Base-by-base conservation (phyloP, 345 rosid species). In the Anacardium occidentale region DNA sequence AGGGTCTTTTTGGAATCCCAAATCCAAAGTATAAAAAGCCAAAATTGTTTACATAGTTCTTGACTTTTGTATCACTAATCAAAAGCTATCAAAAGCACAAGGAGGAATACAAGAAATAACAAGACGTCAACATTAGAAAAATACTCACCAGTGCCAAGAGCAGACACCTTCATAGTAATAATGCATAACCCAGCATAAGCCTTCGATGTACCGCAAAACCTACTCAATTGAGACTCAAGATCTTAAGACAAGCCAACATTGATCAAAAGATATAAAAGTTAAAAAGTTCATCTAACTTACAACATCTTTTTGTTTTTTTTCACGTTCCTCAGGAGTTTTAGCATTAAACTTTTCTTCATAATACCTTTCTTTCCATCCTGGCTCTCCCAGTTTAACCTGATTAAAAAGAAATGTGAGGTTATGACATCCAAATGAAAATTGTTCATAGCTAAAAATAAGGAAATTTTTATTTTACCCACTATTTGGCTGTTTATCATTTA, bases 311-410 rank as follows among this genome's bases (percentile, higher is more conserved):
- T 96, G 85, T 77, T 84, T 85, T 51, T 48, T 74, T 79, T 92
- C 94, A 85, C 84, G 80, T 77, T 95, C 96, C 81, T 87, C 96
- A 0, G 77, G 84, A 72, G 88, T 82, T 63, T 82, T 79, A 22
- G 85, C 90, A 55, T 75, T 77, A 77, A 95, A 95, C 76, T 92
- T 95, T 70, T 91, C 98, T 63, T 83, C 85, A 68, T 95, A 95
- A 79, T 92, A 95, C 83, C 99, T 92, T 81, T 95, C 97, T 76
- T 81, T 92, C 99, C 99, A 95, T 44, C 99, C 99, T 18, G 84
- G 78, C 77, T 78, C 86, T 56, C 93, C 96, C 83, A 95, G 81
- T 83, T 77, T 90, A 76, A 95, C 79, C 98, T 93, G 78, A 71
- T 74, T 26, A 75, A 24, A 73, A 2, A 37, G 21, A 74, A 37